Conservation (phyloP, 495 filamentous ascomycete genomes). For the Tuber melanosporum region DNA sequence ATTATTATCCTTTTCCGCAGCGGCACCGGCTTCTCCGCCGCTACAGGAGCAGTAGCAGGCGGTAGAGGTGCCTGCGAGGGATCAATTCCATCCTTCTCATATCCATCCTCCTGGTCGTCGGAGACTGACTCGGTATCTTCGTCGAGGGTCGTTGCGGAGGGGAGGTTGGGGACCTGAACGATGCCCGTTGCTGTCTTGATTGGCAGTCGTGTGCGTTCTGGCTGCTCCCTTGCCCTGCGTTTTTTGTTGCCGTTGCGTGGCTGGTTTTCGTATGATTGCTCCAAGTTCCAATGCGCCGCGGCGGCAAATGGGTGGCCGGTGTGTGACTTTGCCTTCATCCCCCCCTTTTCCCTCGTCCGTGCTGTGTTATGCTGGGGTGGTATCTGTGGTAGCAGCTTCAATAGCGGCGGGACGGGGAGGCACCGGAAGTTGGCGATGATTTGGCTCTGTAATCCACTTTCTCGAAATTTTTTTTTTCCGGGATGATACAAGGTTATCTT, state of each 20-base stretch:
- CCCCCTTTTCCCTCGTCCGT: background rate
- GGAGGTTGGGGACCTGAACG: conserved; percentile 47
- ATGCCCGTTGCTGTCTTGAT: conserved; percentile 73
- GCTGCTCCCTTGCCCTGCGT: conserved; percentile 58
- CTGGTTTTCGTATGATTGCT: conserved; percentile 80
- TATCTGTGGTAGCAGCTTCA: background rate
- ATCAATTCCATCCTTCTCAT: conserved; percentile 44
- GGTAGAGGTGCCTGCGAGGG: background rate
- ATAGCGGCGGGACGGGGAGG: background rate
- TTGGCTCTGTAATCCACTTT: background rate
- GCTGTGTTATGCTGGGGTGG: background rate
- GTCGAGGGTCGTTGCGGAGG: conserved; percentile 44
- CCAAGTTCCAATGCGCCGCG: conserved; percentile 65
- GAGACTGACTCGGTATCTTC: conserved; percentile 42
- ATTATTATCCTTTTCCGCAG: conserved; percentile 69
- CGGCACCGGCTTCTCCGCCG: conserved; percentile 45
- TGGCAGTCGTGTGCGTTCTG: conserved; percentile 67
- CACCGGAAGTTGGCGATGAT: background rate
- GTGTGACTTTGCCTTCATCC: background rate
- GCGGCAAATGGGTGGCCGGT: conserved; percentile 30
- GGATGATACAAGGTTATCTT: background rate
- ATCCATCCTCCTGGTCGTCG: conserved; percentile 50
- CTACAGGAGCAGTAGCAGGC: background rate
- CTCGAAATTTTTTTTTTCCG: background rate
- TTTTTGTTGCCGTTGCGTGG: conserved; percentile 58